Evolutionary conservation across 441 rosid genomes (phyloP).

Genomic region (Syzygium syzygioides): DNA sequence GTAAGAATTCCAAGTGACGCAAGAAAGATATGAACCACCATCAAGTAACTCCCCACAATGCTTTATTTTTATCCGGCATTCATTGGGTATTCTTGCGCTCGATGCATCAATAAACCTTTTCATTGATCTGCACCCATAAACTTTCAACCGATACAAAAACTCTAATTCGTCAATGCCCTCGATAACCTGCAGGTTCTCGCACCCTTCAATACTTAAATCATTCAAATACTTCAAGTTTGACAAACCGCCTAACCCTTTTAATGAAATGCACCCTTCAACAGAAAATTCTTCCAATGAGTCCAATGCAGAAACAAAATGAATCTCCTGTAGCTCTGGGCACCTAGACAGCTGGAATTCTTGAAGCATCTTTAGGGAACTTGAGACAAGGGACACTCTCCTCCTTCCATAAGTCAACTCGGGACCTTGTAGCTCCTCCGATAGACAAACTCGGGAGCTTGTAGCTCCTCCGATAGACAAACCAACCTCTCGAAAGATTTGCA

Average conservation of each 20-base stretch:
- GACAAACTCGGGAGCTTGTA: too few species aligned
- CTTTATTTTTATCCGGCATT: not conserved
- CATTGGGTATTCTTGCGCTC: not conserved
- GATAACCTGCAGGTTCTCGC: not conserved
- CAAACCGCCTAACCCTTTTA: not conserved
- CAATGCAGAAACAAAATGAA: not conserved
- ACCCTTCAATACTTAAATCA: not conserved
- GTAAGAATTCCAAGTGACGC: not conserved
- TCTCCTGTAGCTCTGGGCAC: not conserved
- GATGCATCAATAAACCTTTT: not conserved
- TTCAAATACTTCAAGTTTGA: not conserved
- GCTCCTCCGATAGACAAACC: not conserved
- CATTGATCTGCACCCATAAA: not conserved
- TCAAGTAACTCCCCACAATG: not conserved
- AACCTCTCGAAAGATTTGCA: too few species aligned
- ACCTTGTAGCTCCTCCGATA: not conserved
- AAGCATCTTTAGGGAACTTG: not conserved
- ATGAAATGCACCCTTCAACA: not conserved
- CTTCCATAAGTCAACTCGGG: not conserved
- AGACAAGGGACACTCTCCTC: not conserved
- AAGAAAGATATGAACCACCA: not conserved
- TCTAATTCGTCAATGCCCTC: not conserved
- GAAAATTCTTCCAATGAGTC: not conserved
- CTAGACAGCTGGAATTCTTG: not conserved
- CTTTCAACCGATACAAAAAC: not conserved